Base-by-base conservation (phyloP, 23 red algal species). In the Gracilaria domingensis region DNA sequence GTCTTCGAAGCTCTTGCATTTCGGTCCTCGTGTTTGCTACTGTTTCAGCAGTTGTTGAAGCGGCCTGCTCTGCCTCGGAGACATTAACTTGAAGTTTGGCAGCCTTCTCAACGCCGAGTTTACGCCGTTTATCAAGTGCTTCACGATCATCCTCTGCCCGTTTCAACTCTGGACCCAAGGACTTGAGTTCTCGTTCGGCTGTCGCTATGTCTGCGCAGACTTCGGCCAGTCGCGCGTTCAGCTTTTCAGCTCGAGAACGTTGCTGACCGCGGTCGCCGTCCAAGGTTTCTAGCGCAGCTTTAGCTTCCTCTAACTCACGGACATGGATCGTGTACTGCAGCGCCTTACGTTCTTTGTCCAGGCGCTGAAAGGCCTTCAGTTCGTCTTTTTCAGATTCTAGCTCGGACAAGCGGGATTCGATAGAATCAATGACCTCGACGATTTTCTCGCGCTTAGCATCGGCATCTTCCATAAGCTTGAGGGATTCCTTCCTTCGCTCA, bases 331-430 rank as follows among this genome's bases (percentile, higher is more conserved):
- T 88, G 33, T 94, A 94, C 74, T 96, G 84, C 44, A 99, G 49
- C 4, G 97, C 82, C 45, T 95, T 88, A 54, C 97, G 83, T 55
- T 96, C 91, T 40, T 83, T 89, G 78, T 99, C 97, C 16, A 99
- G 60, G 34, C 48, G 48, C 83, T 95, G 94, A 62, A 96, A 96
- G 8, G 77, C 83, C 17, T 69, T 64, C 0, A 99, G 58, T 78
- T 99, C 93, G 39, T 94, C 97, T 80, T 96, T 96, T 33, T 99
- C 97, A 0, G 82, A 80, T 7, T 96, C 94, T 12, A 99, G 86
- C 76, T 99, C 97, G 4, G 50, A 66, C 47, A 99, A 64, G 36
- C 97, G 94, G 34, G 93, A 64, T 28, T 96, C 94, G 48, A 99
- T 95, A 34, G 91, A 96, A 33, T 79, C 45, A 62, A 99, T 72